A percentile compares a stretch with the other conserved stretches of the same genome.
These are phyloP conservation scores for Coemansia sp. DNA, from an alignment of 192 early-diverging fungal species.

Conservation along the genomic window DNA sequence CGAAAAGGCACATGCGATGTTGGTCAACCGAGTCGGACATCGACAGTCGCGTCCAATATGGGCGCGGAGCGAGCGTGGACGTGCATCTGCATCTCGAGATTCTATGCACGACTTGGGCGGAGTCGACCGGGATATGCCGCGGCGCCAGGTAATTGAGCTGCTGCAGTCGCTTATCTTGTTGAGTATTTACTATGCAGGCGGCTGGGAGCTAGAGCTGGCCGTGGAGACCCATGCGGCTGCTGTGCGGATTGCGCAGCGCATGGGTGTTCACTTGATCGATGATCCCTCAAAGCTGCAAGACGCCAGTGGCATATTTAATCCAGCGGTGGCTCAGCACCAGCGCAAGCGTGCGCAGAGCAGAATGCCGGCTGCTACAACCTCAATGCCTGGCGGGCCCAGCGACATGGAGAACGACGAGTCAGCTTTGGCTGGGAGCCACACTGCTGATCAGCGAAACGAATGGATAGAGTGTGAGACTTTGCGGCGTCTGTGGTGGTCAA, in stretches of 20 bases:
- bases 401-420: constrained; percentile 4
- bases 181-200: constrained; percentile 45
- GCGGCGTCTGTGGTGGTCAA: constrained; percentile 51
- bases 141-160: constrained; percentile 39
- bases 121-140: constrained; percentile 15
- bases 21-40: constrained; percentile 36
- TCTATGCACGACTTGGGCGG: constrained; percentile 12
- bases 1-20: constrained; percentile 45
- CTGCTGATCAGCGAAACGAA: constrained; percentile 28
- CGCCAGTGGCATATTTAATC: constrained; percentile 37
- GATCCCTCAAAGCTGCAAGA: constrained; percentile 32
- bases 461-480: constrained; percentile 49
- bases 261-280: constrained; percentile 47
- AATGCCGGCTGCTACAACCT: background rate
- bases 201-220: constrained; percentile 38
- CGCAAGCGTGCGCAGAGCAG: constrained; percentile 32
- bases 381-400: constrained; percentile 18
- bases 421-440: too few species aligned
- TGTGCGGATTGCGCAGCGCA: constrained; percentile 40
- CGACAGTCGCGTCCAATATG: constrained; percentile 18
- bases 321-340: constrained; percentile 23
- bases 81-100: constrained; percentile 16
- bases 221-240: constrained; percentile 43
- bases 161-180: constrained; percentile 44
- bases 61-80: constrained; percentile 25